These are phyloP conservation scores for Epichloe amarillans DNA, from an alignment of 2,329 filamentous ascomycete genomes.

Conservation along the genomic window DNA sequence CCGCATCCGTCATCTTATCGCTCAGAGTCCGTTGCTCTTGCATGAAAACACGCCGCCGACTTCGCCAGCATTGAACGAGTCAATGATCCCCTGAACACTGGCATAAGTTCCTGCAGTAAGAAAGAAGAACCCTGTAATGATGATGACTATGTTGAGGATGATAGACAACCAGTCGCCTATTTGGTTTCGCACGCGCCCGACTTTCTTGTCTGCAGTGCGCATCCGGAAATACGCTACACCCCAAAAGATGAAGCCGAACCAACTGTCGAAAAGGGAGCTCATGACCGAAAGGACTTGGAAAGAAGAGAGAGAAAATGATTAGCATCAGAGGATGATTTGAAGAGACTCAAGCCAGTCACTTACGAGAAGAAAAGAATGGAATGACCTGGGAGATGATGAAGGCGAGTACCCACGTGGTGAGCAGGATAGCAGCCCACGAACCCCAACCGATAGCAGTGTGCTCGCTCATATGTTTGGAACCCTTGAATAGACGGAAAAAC, in stretches of 20 bases:
- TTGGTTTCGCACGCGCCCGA: constrained; percentile 36
- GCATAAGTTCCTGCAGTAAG: constrained; percentile 71
- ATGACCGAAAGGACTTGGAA: constrained; percentile 50
- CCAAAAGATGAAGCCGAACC: constrained; percentile 96
- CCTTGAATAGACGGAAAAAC: constrained; percentile 79
- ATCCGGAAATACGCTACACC: constrained; percentile 69
- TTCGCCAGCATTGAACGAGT: constrained; percentile 50
- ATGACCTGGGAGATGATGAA: constrained; percentile 90
- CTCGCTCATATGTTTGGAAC: constrained; percentile 63
- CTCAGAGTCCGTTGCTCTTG: constrained; percentile 49
- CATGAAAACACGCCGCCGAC: constrained; percentile 69
- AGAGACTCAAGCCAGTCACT: constrained; percentile 12
- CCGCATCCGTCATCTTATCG: not conserved
- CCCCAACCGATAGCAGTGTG: constrained; percentile 76
- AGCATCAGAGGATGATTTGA: too few relatives aligned
- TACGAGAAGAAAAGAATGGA: constrained; percentile 73
- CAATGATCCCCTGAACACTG: constrained; percentile 59
- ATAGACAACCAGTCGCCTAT: constrained; percentile 40
- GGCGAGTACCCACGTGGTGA: constrained; percentile 63
- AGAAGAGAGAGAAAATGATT: not conserved
- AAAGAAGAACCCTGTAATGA: constrained; percentile 67
- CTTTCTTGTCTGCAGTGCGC: constrained; percentile 47
- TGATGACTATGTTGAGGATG: constrained; percentile 59
- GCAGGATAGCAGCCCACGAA: constrained; percentile 61
- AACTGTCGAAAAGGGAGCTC: constrained; percentile 84